These are phyloP conservation scores for Cryptococcus sp. DNA, from an alignment of 1,284 basidiomycete genomes.

Conservation along the genomic window DNA sequence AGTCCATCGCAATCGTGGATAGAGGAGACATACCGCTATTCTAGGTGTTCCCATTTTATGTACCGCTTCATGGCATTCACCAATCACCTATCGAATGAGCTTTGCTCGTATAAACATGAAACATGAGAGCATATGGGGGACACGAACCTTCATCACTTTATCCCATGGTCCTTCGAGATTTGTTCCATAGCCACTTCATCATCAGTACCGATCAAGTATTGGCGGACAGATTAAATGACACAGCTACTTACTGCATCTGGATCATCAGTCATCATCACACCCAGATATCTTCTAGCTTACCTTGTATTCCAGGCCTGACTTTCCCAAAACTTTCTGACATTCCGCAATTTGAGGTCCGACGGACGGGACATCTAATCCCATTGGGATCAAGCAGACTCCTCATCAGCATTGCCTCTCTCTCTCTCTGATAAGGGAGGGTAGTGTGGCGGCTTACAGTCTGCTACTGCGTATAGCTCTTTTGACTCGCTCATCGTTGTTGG, in stretches of 20 bases:
- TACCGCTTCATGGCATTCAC: conserved; percentile 82
- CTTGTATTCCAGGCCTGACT: conserved; percentile 74
- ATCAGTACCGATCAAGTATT: neutral
- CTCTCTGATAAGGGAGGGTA: neutral
- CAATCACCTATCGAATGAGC: conserved; percentile 39
- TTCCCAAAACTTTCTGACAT: conserved; percentile 73
- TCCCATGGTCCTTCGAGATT: conserved; percentile 85
- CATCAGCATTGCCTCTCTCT: no score
- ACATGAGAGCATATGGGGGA: neutral
- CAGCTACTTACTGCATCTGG: conserved; percentile 55
- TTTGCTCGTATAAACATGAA: neutral
- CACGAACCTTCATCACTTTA: conserved; percentile 54
- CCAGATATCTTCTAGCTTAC: conserved; percentile 47
- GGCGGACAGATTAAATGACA: conserved; percentile 3
- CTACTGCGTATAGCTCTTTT: conserved; percentile 29
- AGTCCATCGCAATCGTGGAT: neutral
- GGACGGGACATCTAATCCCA: conserved; percentile 43
- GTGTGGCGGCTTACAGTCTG: conserved; percentile 23
- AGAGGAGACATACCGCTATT: conserved; percentile 37
- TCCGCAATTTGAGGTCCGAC: conserved; percentile 51
- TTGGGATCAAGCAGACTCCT: conserved; percentile 49
- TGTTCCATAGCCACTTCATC: conserved; percentile 79
- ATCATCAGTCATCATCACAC: neutral
- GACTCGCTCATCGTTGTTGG: no score
- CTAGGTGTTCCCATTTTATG: conserved; percentile 55